Conservation (phyloP, 1,139 yeast genomes). For the Candida anutae region DNA sequence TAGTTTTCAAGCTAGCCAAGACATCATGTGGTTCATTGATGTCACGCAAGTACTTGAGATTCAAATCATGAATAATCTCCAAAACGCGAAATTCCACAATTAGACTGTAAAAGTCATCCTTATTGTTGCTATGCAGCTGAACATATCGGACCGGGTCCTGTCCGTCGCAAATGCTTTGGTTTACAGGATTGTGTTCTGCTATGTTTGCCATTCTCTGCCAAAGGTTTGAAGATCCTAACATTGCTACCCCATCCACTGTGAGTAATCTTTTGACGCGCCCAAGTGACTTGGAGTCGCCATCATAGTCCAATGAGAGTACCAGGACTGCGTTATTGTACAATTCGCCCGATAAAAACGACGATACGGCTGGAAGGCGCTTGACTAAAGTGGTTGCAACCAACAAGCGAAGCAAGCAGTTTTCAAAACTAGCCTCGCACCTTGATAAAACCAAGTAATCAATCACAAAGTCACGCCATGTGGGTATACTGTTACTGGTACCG, state of each 20-base stretch:
- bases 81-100: slow-evolving; percentile 31
- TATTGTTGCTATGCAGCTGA: slow-evolving; percentile 15
- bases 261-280: slow-evolving; percentile 19
- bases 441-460: slow-evolving; percentile 24
- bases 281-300: slow-evolving; percentile 19
- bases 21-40: slow-evolving; percentile 11
- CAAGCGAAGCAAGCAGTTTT: slow-evolving; percentile 26
- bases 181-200: slow-evolving; percentile 14
- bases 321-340: slow-evolving; percentile 22
- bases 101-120: slow-evolving; percentile 18
- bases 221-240: slow-evolving; percentile 23
- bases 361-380: slow-evolving; percentile 13
- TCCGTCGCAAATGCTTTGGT: slow-evolving; percentile 18
- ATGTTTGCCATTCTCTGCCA: slow-evolving; percentile 24
- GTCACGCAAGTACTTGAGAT: slow-evolving; percentile 19
- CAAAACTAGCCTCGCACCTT: slow-evolving; percentile 28
- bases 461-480: slow-evolving; percentile 12
- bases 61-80: slow-evolving; percentile 28
- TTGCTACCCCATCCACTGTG: slow-evolving; percentile 25
- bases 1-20: slow-evolving; percentile 14
- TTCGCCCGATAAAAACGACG: slow-evolving; percentile 16
- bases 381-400: slow-evolving; percentile 23
- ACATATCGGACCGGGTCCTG: slow-evolving; percentile 24
- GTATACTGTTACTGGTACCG: slow-evolving; percentile 14
- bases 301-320: slow-evolving; percentile 24